Conservation (phyloP, 2,329 filamentous ascomycete genomes). For the Hymenoscyphus salicellus region DNA sequence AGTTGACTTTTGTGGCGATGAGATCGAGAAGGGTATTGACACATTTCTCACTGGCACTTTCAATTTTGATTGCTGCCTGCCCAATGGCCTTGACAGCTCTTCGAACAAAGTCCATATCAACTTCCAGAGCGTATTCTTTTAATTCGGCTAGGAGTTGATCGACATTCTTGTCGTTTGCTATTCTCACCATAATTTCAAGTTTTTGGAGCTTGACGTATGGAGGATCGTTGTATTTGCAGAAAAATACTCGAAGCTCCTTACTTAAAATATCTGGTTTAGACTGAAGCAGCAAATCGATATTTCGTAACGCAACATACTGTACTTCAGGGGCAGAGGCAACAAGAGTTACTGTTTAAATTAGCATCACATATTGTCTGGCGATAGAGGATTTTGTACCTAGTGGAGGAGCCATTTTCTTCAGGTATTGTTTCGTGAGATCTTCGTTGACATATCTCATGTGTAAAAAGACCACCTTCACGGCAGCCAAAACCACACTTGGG, state of each 20-base stretch:
- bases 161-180: constrained; percentile 95
- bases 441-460: constrained; percentile 85
- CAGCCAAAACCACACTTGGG: constrained; percentile 92
- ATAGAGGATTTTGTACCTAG: constrained; percentile 58
- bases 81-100: constrained; percentile 94
- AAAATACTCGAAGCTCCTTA: constrained; percentile 97
- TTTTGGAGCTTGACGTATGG: constrained; percentile 97
- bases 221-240: constrained; percentile 99
- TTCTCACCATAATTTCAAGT: constrained; percentile 97
- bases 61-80: constrained; percentile 98
- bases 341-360: constrained; percentile 67
- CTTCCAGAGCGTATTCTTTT: constrained; percentile 96
- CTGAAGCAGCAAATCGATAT: constrained; percentile 93
- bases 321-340: constrained; percentile 95
- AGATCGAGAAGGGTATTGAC: constrained; percentile 91
- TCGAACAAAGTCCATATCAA: constrained; percentile 98
- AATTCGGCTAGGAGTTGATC: constrained; percentile 91
- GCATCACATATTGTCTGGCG: background rate
- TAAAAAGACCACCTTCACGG: constrained; percentile 94
- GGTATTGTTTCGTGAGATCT: constrained; percentile 77
- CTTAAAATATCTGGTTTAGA: constrained; percentile 94
- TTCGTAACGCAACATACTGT: constrained; percentile 92
- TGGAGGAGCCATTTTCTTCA: constrained; percentile 98
- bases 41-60: constrained; percentile 89
- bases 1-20: constrained; percentile 97